These are phyloP conservation scores for Starmerella cellae DNA, from an alignment of 805 yeast genomes.

Conservation along the genomic window DNA sequence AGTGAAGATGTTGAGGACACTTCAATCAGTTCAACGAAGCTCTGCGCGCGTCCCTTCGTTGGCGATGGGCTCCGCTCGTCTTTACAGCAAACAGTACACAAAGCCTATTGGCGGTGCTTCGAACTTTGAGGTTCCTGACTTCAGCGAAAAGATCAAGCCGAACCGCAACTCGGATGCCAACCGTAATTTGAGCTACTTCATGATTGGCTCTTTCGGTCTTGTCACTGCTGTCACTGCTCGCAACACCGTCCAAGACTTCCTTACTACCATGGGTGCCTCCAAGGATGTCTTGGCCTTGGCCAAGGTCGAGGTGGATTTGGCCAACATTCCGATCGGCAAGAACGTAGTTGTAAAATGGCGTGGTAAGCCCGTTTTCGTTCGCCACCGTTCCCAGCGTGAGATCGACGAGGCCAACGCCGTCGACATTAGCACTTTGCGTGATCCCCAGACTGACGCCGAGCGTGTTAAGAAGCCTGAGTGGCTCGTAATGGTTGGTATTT, in stretches of 20 bases:
- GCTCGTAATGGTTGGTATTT: slow-evolving; percentile 98
- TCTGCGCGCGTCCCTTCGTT: slow-evolving; percentile 6
- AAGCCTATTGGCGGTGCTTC: slow-evolving; percentile 31
- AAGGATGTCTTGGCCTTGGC: slow-evolving; percentile 99
- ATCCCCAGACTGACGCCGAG: slow-evolving; percentile 84
- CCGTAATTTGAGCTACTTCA: slow-evolving; percentile 86
- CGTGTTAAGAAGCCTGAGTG: slow-evolving; percentile 96
- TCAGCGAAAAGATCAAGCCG: slow-evolving; percentile 62
- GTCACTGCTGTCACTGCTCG: slow-evolving; percentile 89
- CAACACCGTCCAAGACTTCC: slow-evolving; percentile 83
- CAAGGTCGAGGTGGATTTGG: slow-evolving; percentile 91
- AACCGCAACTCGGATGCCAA: slow-evolving; percentile 56
- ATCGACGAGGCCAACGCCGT: slow-evolving; percentile 86
- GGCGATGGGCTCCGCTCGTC: slow-evolving; percentile 9
- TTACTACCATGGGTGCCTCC: slow-evolving; percentile 90
- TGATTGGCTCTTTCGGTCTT: slow-evolving; percentile 92
- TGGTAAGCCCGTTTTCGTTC: slow-evolving; percentile 98
- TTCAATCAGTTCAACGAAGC: slow-evolving; percentile 15
- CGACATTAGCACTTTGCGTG: slow-evolving; percentile 68
- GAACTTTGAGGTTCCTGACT: slow-evolving; percentile 85
- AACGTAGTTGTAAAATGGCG: slow-evolving; percentile 98
- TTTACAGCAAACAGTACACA: slow-evolving; percentile 15
- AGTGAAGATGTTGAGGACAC: slow-evolving; percentile 13
- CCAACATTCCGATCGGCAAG: slow-evolving; percentile 92
- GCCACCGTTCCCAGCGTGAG: slow-evolving; percentile 93